These are phyloP conservation scores for Abrus pulchellus DNA, from an alignment of 306 rosid genomes.

Conservation along the genomic window DNA sequence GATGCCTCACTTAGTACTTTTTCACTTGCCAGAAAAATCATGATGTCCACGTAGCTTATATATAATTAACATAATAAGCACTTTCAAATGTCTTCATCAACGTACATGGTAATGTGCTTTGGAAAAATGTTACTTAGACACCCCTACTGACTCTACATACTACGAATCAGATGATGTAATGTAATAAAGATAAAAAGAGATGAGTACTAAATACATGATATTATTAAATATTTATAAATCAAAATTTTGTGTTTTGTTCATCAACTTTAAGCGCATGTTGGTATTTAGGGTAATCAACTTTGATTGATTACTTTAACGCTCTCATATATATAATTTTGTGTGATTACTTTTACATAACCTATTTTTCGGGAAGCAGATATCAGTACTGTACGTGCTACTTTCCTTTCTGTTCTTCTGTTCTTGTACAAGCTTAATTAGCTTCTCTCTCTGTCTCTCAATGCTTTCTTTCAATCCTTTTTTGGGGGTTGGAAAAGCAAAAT, in stretches of 20 bases:
- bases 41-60: not conserved
- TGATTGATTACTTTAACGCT: not conserved
- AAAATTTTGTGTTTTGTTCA: too few relatives aligned
- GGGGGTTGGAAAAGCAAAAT: constrained; percentile 23
- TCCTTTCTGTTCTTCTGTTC: constrained; percentile 1
- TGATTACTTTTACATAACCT: constrained; percentile 10
- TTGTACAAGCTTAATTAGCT: not conserved
- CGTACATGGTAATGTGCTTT: not conserved
- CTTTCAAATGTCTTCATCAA: not conserved
- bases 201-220: too few relatives aligned
- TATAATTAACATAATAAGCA: not conserved
- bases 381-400: constrained; percentile 11
- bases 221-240: too few relatives aligned
- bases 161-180: too few relatives aligned
- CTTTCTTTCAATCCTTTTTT: not conserved
- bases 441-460: constrained; percentile 1
- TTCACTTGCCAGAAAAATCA: constrained; percentile 36
- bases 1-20: constrained; percentile 35
- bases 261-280: not conserved
- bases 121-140: too few relatives aligned
- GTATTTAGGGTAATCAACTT: too few relatives aligned
- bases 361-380: constrained; percentile 21
- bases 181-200: too few relatives aligned
- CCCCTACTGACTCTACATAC: too few relatives aligned
- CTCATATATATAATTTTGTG: not conserved